Base-by-base conservation (phyloP, 345 rosid species). In the Acer campestre region DNA sequence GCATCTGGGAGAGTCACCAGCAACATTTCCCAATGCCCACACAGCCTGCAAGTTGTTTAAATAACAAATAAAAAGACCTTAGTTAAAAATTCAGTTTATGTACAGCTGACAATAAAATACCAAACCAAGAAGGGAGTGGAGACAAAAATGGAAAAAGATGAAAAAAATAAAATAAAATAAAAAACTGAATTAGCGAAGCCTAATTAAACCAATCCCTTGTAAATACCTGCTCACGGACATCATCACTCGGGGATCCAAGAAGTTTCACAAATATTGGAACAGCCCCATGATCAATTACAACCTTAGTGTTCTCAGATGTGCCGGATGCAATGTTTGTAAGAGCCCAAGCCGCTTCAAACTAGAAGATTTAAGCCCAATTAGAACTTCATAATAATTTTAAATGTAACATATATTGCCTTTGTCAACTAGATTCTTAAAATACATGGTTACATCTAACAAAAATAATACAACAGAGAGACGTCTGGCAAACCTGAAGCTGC, bases 331-430 rank as follows among this genome's bases (percentile, higher is more conserved):
- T 91, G 83, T 93, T 93, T 62, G 97, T 93, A 69, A 93, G 88
- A 9, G 95, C 95, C 97, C 97, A 93, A 80, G 97, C 97, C 2
- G 95, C 94, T 82, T 93, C 97, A 69, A 91, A 93, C 97, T 93
- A 77, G 38, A 84, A 35, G 23, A 63, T 46, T 68, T 75, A 67
- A 67, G 51, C 68, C 6, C n/a, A 42, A 77, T 62, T 25, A 55
- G 17, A 75, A 46, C 48, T 18, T 64, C 6, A 27, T 59, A 48
- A 42, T 1, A 67, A 12, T n/a, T 51, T 31, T 35, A 8, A 62
- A 56, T 9, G 11, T n/a, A 14, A 56, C 74, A 38, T 42, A 72
- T 40, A 27, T 35, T 12, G 65, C 20, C 20, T 23, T 17, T 42
- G 10, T 42, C 35, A 70, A 77, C 61, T 27, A 51, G 25, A 79